Evolutionary conservation across 164 flowering plant genomes (phyloP).

Genomic region (Litsea cubeba): DNA sequence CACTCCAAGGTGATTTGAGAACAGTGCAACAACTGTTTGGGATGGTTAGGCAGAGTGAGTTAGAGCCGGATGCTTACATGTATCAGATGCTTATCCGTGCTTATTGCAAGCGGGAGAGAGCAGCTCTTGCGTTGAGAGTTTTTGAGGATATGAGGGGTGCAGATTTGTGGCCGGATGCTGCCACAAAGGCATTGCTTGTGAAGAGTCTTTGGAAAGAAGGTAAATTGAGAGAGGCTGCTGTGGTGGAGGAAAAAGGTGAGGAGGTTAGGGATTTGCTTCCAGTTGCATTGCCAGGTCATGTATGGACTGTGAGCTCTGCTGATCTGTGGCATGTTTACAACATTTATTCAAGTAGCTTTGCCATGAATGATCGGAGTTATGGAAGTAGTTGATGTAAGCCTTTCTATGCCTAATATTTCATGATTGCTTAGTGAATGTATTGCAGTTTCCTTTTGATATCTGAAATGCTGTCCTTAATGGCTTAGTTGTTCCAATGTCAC

Average conservation of each 20-base stretch:
- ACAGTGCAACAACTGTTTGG: slow-evolving; percentile 70
- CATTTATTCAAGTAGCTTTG: slow-evolving; percentile 40
- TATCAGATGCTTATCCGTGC: slow-evolving; percentile 60
- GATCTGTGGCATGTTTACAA: slow-evolving; percentile 45
- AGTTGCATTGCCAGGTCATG: slow-evolving; percentile 46
- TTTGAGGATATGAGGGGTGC: slow-evolving; percentile 73
- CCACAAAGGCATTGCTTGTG: slow-evolving; percentile 72
- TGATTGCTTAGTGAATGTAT: neutral
- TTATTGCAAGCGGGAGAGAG: slow-evolving; percentile 65
- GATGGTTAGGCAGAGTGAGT: slow-evolving; percentile 63
- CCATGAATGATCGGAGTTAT: slow-evolving; percentile 3
- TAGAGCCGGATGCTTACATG: slow-evolving; percentile 81
- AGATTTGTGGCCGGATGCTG: slow-evolving; percentile 53
- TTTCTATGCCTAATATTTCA: neutral
- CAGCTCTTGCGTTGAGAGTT: slow-evolving; percentile 70
- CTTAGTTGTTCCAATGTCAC: too few species aligned
- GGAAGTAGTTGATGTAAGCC: neutral
- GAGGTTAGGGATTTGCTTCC: slow-evolving; percentile 42
- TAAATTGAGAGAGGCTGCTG: slow-evolving; percentile 77
- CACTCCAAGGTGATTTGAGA: slow-evolving; percentile 60
- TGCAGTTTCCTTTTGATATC: neutral
- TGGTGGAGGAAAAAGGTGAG: slow-evolving; percentile 59
- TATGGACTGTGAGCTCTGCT: slow-evolving; percentile 54
- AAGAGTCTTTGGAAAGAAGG: slow-evolving; percentile 94
- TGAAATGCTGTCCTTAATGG: too few species aligned